Base-by-base conservation (phyloP, 805 yeast species). In the Cephaloascus albidus region DNA sequence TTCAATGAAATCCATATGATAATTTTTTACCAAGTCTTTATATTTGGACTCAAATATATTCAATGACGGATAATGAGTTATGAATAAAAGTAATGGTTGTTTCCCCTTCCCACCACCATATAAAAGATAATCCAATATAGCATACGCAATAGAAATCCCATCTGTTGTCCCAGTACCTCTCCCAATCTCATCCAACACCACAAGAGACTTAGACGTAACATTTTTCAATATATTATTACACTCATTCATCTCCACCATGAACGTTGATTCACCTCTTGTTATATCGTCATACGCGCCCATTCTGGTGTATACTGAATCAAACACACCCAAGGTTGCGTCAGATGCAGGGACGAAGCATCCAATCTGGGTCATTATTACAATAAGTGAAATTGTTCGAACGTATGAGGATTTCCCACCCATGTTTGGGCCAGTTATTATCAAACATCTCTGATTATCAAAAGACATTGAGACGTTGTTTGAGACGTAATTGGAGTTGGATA, bases 371-470 rank as follows among this genome's bases (percentile, higher is more conserved):
- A 85, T 72, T 6, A 85, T 73, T 10, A 75, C 78, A 10, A 76
- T 61, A 12, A 86, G 56, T 0, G 93, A 95, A 10, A 83, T 69
- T 44, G 83, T 87, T 38, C 85, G 70, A 14, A 83, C 85, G 49
- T 78, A 79, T 1, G 87, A 78, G 4, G 88, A 80, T 53, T 85
- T 85, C 3, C 95, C 95, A 8, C 95, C 95, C 88, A 85, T 83
- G 47, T 85, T 85, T 0, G 94, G 93, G 0, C 95, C 95, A 0
- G 95, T 85, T 18, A 88, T 74, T 14, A 88, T 67, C 40, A 79
- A 62, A 0, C 75, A 72, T 27, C 86, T 65, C 12, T 74, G 67
- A 3, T 62, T 54, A n/a, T 60, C 51, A 4, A 60, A 52, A 4
- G 63, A 48, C 63, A 88, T 72, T 4, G 53, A 40, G 4, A 81